These are phyloP conservation scores for Erigeron canadensis DNA, from an alignment of 129 eudicot species.

Conservation along the genomic window DNA sequence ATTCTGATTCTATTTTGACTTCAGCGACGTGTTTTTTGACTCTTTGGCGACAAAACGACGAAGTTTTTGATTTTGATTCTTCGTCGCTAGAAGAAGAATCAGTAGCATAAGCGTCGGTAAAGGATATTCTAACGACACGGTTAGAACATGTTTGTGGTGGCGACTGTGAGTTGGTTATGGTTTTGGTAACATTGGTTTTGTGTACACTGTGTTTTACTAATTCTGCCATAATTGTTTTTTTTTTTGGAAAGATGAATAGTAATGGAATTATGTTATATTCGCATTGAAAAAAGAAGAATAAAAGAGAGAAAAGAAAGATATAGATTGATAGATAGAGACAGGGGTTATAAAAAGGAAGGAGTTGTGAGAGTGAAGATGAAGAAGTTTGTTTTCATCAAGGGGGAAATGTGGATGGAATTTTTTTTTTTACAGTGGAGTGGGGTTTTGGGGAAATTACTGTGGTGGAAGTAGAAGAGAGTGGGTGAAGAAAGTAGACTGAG, in stretches of 20 bases:
- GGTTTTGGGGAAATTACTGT: background rate
- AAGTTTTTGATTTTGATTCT: constrained; percentile 29
- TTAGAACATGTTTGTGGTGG: constrained; percentile 16
- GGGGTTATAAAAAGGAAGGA: constrained; percentile 11
- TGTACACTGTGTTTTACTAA: constrained; percentile 51
- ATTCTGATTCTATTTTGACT: constrained; percentile 46
- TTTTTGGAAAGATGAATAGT: constrained; percentile 25
- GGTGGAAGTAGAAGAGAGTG: constrained; percentile 16
- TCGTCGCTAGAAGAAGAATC: constrained; percentile 74
- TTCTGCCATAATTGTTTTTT: constrained; percentile 24
- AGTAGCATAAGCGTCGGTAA: constrained; percentile 80
- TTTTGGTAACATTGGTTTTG: constrained; percentile 32
- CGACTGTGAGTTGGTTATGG: background rate
- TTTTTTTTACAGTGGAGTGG: too few species aligned
- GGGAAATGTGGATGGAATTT: constrained; percentile 5
- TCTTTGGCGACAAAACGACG: constrained; percentile 11
- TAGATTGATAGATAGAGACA: background rate
- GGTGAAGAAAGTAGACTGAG: background rate
- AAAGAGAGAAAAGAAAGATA: constrained; percentile 5
- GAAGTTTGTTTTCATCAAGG: constrained; percentile 2
- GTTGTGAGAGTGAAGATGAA: background rate
- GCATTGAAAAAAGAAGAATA: constrained; percentile 9
- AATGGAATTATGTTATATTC: too few species aligned
- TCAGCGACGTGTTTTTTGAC: constrained; percentile 57
- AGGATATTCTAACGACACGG: constrained; percentile 53